Conservation (phyloP, 2,329 filamentous ascomycete species). For the Hymenoscyphus occultus region DNA sequence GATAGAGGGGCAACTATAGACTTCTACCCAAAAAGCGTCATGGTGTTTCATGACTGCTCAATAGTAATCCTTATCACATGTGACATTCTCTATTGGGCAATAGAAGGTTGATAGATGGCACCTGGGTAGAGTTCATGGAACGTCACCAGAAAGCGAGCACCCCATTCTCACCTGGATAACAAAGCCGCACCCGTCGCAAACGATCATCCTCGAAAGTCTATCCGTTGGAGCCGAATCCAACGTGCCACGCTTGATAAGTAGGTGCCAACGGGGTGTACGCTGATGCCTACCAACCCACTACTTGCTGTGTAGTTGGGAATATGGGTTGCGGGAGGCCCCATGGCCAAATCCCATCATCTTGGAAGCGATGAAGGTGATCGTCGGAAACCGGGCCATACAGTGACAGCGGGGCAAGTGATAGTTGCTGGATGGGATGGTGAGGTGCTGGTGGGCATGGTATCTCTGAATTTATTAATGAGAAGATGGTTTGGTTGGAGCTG, state of each 20-base stretch:
- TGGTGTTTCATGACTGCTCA: constrained; percentile 7
- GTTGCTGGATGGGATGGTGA: neutral
- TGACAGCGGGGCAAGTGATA: neutral
- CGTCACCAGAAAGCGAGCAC: constrained; percentile 12
- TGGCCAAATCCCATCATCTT: neutral
- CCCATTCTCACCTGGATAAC: constrained; percentile 13
- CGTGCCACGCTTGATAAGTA: neutral
- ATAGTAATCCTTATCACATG: constrained; percentile 11
- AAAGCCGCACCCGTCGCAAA: neutral
- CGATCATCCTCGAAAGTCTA: neutral
- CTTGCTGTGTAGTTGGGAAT: neutral
- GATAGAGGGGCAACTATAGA: constrained; percentile 10
- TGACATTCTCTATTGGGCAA: constrained; percentile 14
- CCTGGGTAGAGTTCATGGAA: constrained; percentile 15
- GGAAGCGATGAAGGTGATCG: neutral
- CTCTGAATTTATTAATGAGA: neutral
- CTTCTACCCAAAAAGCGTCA: neutral
- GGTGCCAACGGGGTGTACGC: neutral
- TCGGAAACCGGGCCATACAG: neutral
- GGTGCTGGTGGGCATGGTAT: neutral
- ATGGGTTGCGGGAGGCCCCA: neutral
- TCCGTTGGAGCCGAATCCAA: neutral
- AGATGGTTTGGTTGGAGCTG: neutral
- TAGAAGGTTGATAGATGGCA: neutral
- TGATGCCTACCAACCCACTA: neutral